These are phyloP conservation scores for Aspergillus novofumigatus DNA, from an alignment of 2,329 filamentous ascomycete genomes.

Conservation along the genomic window DNA sequence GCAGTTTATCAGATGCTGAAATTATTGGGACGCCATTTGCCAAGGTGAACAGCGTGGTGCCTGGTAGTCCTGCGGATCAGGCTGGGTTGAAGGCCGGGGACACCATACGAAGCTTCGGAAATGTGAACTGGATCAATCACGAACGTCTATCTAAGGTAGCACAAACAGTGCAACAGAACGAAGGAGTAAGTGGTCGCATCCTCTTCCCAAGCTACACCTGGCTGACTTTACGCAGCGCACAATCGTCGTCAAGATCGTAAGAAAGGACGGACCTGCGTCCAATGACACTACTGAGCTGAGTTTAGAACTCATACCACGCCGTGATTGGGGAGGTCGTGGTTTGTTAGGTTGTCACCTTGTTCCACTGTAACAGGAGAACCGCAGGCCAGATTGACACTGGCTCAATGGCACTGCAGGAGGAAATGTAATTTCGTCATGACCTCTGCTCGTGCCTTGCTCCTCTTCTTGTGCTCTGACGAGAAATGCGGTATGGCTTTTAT, in stretches of 20 bases:
- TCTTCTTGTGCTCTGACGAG: conserved; percentile 6
- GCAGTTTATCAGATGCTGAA: conserved; percentile 21
- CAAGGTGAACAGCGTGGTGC: conserved; percentile 78
- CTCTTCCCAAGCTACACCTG: not conserved
- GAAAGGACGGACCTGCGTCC: conserved; percentile 44
- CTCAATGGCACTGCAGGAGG: not conserved
- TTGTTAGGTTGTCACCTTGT: conserved; percentile 87
- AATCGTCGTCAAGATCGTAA: conserved; percentile 65
- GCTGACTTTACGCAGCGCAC: conserved; percentile 50
- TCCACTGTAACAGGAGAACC: conserved; percentile 56
- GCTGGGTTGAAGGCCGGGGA: conserved; percentile 81
- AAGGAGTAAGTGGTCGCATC: conserved; percentile 62
- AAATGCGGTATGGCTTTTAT: conserved; percentile 17
- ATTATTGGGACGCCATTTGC: conserved; percentile 68
- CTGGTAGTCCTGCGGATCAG: conserved; percentile 72
- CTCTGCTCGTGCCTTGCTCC: not conserved
- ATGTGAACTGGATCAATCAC: conserved; percentile 77
- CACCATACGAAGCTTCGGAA: conserved; percentile 77
- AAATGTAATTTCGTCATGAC: not conserved
- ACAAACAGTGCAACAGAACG: conserved; percentile 84
- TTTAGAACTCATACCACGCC: conserved; percentile 69
- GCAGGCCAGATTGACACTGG: not conserved
- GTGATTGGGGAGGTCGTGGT: conserved; percentile 86
- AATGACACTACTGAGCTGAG: conserved; percentile 53
- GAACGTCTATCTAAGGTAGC: conserved; percentile 80